Evolutionary conservation across 495 filamentous ascomycete species (phyloP).

Genomic region (Penicillium canescens): DNA sequence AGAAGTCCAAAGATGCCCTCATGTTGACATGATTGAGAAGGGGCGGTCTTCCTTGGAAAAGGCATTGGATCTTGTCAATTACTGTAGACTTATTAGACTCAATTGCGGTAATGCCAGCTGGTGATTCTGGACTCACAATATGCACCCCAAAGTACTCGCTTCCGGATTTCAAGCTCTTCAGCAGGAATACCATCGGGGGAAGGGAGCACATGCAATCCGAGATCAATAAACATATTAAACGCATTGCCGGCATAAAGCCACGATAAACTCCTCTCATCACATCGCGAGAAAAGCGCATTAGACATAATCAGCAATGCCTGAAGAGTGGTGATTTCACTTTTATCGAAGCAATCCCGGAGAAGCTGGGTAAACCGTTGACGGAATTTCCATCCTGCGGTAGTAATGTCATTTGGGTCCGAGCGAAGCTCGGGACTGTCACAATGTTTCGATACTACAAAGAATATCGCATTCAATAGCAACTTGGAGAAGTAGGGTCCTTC

Average conservation of each 20-base stretch:
- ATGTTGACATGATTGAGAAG: slow-evolving; percentile 29
- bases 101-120: no score
- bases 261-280: slow-evolving; percentile 42
- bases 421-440: slow-evolving; percentile 32
- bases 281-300: slow-evolving; percentile 36
- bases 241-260: slow-evolving; percentile 49
- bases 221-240: slow-evolving; percentile 48
- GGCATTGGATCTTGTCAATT: slow-evolving; percentile 37
- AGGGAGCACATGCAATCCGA: slow-evolving; percentile 41
- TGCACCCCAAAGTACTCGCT: slow-evolving; percentile 42
- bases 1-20: slow-evolving; percentile 28
- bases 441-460: slow-evolving; percentile 41
- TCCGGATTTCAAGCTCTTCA: slow-evolving; percentile 44
- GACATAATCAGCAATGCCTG: slow-evolving; percentile 46
- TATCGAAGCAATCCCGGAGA: slow-evolving; percentile 36
- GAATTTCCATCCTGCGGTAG: slow-evolving; percentile 37
- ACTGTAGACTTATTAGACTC: slow-evolving; percentile 4
- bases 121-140: slow-evolving; percentile 26
- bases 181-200: slow-evolving; percentile 21
- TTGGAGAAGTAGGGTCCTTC: slow-evolving; percentile 47
- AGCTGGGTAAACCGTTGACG: slow-evolving; percentile 40
- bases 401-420: slow-evolving; percentile 31
- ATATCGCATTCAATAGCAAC: slow-evolving; percentile 48
- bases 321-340: slow-evolving; percentile 45
- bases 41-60: slow-evolving; percentile 33